Percentiles rank a stretch among this genome's conserved stretches.
phyloP scores from a whole-genome alignment of 768 basidiomycete species.

The Leccinum longicurvipes region DNA sequence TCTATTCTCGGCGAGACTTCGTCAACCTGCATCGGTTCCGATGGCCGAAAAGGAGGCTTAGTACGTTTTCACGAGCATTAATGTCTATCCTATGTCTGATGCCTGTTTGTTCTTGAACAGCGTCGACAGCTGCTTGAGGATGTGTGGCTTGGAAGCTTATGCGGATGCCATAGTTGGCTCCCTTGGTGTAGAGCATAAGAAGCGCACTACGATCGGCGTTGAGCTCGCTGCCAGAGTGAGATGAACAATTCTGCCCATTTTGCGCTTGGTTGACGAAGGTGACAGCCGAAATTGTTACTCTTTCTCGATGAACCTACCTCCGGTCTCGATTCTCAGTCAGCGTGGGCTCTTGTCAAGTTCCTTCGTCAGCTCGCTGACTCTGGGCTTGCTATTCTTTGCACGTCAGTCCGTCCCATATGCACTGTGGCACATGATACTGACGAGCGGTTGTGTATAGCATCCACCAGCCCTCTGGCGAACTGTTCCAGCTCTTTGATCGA shows the following conservation, averaged over 20 bases:
- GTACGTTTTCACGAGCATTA: slow-evolving; percentile 39
- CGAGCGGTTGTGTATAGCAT: slow-evolving; percentile 5
- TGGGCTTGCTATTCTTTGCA: slow-evolving; percentile 57
- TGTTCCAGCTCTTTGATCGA: slow-evolving; percentile 52
- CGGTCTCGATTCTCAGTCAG: slow-evolving; percentile 51
- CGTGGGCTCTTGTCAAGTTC: slow-evolving; percentile 48
- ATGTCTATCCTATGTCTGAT: neutral
- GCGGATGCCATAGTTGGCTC: slow-evolving; percentile 67
- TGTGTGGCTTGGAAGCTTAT: slow-evolving; percentile 61
- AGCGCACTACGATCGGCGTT: slow-evolving; percentile 58
- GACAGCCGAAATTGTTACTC: slow-evolving; percentile 43
- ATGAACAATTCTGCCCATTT: neutral
- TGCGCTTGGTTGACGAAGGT: neutral
- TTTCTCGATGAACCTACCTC: slow-evolving; percentile 64
- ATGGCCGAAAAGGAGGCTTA: slow-evolving; percentile 74
- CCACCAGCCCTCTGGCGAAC: slow-evolving; percentile 42
- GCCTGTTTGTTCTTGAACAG: slow-evolving; percentile 19
- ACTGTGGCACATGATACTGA: neutral
- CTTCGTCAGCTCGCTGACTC: slow-evolving; percentile 50
- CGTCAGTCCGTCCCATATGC: slow-evolving; percentile 28
- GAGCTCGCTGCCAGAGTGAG: slow-evolving; percentile 54
- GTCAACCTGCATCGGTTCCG: slow-evolving; percentile 67
- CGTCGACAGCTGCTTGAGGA: slow-evolving; percentile 55
- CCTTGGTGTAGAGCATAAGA: slow-evolving; percentile 45
- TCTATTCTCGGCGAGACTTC: slow-evolving; percentile 72